Base-by-base conservation (phyloP, 2,329 filamentous ascomycete species). In the Hymenoscyphus repandus region DNA sequence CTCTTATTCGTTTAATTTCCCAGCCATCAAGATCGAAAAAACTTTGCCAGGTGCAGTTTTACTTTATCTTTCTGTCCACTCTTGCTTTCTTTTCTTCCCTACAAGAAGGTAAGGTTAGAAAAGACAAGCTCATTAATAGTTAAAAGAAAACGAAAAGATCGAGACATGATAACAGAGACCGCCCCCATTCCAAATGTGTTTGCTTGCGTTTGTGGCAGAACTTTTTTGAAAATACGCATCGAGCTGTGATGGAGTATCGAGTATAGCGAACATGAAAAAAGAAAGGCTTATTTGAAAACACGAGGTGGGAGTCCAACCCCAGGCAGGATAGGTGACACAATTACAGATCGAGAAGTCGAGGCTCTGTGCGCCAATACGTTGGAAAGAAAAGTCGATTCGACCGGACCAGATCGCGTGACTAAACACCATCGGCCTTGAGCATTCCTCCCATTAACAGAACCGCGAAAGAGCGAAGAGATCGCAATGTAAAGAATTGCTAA, bases 251-350 rank as follows among this genome's bases (percentile, higher is more conserved):
- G 20, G 40, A 22, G 44, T 27, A 27, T 18, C 32, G 44, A 38
- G 15, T 38, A 46, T 41, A 15, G 27, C 22, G 22, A 20, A 33
- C 45, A 41, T 31, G 31, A 18, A 47, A 50, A 43, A 43, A 45
- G 22, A 38, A 47, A 45, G 46, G 45, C 32, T 45, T 52, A 52
- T 7, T 52, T 52, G 50, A 49, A 49, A 52, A 52, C 50, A 52
- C 15, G 45, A 32, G 40, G 34, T 12, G 15, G 15, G 22, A 27
- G 13, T 7, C 31, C 36, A 18, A 41, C 12, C n/a, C n/a, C 38
- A 49, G 22, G 13, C 12, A 34, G 13, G 17, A 31, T 31, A 33
- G 33, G 33, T 7, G 18, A 33, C 47, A 47, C 33, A 44, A 37
- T 49, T 49, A 49, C 50, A 46, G 42, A 42, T 36, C 38, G 42